Base-by-base conservation (phyloP, 306 rosid species). In the Lagenaria siceraria region DNA sequence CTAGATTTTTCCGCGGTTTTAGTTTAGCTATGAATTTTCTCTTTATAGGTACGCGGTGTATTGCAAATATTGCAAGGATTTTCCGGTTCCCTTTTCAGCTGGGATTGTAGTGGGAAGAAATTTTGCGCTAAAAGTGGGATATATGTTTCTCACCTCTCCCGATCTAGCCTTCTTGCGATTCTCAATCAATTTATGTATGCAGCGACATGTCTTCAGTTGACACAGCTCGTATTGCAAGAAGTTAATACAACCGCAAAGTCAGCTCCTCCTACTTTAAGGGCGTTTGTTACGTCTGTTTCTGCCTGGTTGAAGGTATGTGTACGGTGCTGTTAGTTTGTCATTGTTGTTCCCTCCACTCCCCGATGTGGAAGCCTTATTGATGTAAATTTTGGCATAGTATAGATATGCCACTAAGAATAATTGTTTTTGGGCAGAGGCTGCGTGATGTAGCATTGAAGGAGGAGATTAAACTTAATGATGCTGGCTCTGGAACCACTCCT, bases 51-150 rank as follows among this genome's bases (percentile, higher is more conserved):
- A n/a, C 90, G 91, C 24, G 88, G 96, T 72, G 92, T 92, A 79
- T 83, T 95, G 17, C 91, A 92, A 85, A 95, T 90, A 87, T 78
- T 95, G 56, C 98, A 95, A 89, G 98, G 98, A 64, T 88, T 88
- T 84, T 86, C 93, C 6, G 80, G 96, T 74, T 81, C 93, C 48
- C 56, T 89, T 10, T 95, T 95, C 79, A 79, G 14, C 66, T 95
- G 98, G 98, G 93, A 92, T 58, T 76, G 70, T 1, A 73, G 10
- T 40, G 87, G 36, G 43, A 86, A 80, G 38, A 36, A 78, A 73
- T 95, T 89, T 78, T 78, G 81, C 64, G 86, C 80, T 60, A 87
- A 95, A 82, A 82, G 61, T 29, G 90, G 97, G 83, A 82, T 89
- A 3, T 82, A 89, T 74, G 80, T 90, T 40, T 69, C 81, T 5